phyloP scores from a whole-genome alignment of 441 rosid genomes.

The Corymbia calophylla region DNA sequence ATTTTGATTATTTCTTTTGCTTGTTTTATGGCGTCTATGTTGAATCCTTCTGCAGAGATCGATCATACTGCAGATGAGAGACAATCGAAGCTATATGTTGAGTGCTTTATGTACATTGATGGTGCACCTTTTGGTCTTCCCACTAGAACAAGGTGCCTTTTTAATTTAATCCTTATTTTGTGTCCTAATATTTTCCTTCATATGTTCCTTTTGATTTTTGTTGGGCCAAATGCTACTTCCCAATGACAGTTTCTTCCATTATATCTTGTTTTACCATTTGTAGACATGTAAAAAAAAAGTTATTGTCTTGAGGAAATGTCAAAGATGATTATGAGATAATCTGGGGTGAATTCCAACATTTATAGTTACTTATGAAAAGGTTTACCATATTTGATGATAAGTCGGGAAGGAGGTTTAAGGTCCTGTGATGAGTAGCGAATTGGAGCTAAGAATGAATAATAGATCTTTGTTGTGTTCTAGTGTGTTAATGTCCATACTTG shows the following conservation, averaged over 20 bases:
- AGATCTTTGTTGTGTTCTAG: not conserved
- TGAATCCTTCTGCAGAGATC: slow-evolving; percentile 19
- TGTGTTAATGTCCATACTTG: not conserved
- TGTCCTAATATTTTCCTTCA: not conserved
- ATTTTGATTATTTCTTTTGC: not conserved
- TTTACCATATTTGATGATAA: not conserved
- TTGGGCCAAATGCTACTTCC: not conserved
- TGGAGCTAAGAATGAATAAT: not conserved
- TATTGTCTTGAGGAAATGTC: not conserved
- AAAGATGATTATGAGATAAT: not conserved
- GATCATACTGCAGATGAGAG: slow-evolving; percentile 42
- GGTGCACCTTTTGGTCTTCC: slow-evolving; percentile 95
- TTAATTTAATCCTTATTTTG: not conserved
- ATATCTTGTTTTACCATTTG: not conserved
- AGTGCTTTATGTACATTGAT: slow-evolving; percentile 83
- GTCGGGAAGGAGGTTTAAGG: not conserved
- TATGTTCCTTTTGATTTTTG: not conserved
- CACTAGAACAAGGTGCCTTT: slow-evolving; percentile 60
- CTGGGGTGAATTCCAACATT: not conserved
- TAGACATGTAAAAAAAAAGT: not conserved
- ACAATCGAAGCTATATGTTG: slow-evolving; percentile 68
- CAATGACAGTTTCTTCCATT: not conserved
- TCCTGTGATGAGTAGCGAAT: not conserved
- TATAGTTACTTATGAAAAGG: not conserved
- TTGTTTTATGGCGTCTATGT: not conserved